Conservation (phyloP, 2,329 filamentous ascomycete genomes). For the Cadophora malorum region DNA sequence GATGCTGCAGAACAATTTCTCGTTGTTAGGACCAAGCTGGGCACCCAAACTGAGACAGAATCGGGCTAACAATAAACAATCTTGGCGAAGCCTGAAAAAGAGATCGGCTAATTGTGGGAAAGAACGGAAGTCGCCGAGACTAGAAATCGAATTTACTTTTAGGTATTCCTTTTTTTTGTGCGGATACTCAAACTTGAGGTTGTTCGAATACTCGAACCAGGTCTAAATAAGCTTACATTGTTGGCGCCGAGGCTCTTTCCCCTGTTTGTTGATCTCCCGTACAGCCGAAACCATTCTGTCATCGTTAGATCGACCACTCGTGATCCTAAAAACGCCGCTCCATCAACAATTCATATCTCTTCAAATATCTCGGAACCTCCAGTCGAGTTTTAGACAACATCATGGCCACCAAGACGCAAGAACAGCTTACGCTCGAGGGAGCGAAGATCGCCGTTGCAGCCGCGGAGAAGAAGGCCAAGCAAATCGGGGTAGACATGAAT, state of each 20-base stretch:
- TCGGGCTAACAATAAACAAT: background rate
- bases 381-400: background rate
- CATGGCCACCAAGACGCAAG: conserved; percentile 34
- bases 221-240: background rate
- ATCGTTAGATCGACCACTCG: background rate
- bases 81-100: background rate
- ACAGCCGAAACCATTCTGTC: conserved; percentile 9
- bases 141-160: too few species aligned
- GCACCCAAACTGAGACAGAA: background rate
- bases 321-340: background rate
- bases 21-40: background rate
- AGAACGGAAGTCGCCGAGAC: background rate
- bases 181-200: background rate
- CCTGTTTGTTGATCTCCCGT: conserved; percentile 8
- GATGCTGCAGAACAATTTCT: background rate
- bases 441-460: conserved; percentile 41
- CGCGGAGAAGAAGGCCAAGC: conserved; percentile 35
- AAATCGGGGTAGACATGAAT: conserved; percentile 40
- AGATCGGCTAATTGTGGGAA: background rate
- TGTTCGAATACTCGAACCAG: background rate
- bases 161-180: too few species aligned
- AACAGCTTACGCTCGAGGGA: conserved; percentile 39
- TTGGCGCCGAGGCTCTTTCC: conserved; percentile 11
- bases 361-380: background rate
- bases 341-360: background rate